Percentiles rank a stretch among this genome's conserved stretches.
Evolutionary conservation across 257 asterid genomes (phyloP).

Genomic region (Leptodermis oblonga): DNA sequence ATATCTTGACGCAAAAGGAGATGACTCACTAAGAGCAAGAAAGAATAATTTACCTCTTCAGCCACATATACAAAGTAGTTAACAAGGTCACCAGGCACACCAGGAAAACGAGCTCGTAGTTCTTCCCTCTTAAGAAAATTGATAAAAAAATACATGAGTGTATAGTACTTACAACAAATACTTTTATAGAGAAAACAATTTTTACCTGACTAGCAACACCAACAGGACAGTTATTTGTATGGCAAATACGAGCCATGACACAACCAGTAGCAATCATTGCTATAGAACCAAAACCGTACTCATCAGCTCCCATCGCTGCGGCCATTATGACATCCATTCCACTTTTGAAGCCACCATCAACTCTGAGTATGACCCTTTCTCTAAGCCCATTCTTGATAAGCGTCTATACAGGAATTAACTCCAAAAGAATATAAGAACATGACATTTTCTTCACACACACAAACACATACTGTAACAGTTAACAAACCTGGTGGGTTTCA

Average conservation of each 20-base stretch:
- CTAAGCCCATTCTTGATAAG: constrained; percentile 88
- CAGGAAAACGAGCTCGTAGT: constrained; percentile 98
- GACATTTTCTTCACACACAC: background rate
- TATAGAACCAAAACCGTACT: constrained; percentile 94
- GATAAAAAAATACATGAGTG: background rate
- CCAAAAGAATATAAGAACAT: constrained; percentile 15
- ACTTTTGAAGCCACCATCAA: constrained; percentile 98
- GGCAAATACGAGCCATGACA: constrained; percentile 99
- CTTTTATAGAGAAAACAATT: background rate
- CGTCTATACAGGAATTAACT: constrained; percentile 42
- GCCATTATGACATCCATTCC: constrained; percentile 96
- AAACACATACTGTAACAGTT: background rate
- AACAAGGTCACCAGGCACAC: constrained; percentile 97
- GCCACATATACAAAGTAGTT: constrained; percentile 89
- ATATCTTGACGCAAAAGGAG: background rate
- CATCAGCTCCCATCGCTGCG: constrained; percentile 98
- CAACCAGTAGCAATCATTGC: constrained; percentile 99
- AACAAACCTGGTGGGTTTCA: constrained; percentile 88
- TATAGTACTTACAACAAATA: background rate
- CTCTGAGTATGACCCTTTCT: constrained; percentile 98
- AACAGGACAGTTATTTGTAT: constrained; percentile 98
- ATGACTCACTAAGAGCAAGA: background rate
- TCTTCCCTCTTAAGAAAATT: constrained; percentile 76
- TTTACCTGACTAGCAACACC: constrained; percentile 99
- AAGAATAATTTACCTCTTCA: constrained; percentile 62